Evolutionary conservation across 108 stramenopile species (phyloP).

Genomic region (Seminavis robusta): DNA sequence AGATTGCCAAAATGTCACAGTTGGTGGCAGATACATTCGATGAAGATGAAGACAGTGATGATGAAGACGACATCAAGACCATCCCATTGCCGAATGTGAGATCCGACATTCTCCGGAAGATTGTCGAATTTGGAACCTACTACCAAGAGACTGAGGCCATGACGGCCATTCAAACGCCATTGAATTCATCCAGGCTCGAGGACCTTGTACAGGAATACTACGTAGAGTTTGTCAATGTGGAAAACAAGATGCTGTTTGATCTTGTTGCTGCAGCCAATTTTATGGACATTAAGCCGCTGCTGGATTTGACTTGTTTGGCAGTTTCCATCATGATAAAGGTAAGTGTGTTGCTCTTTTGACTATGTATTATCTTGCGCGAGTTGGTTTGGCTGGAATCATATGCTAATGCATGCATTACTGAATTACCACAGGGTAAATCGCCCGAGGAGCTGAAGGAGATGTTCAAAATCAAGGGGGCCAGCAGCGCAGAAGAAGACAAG

Average conservation of each 20-base stretch:
- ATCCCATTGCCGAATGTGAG: constrained; percentile 98
- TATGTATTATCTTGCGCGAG: constrained; percentile 36
- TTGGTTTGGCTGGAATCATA: constrained; percentile 38
- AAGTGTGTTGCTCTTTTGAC: constrained; percentile 18
- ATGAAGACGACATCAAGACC: constrained; percentile 55
- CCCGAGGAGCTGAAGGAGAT: constrained; percentile 91
- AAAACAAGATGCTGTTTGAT: constrained; percentile 70
- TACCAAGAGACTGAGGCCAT: constrained; percentile 86
- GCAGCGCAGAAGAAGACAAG: no score
- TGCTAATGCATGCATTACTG: no score
- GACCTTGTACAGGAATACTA: constrained; percentile 98
- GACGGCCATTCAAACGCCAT: constrained; percentile 96
- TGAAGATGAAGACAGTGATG: constrained; percentile 7
- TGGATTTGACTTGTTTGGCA: constrained; percentile 76
- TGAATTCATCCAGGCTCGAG: constrained; percentile 87
- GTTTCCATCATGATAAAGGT: constrained; percentile 65
- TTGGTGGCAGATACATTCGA: constrained; percentile 51
- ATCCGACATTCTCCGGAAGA: constrained; percentile 88
- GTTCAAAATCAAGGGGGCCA: constrained; percentile 97
- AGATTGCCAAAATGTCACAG: constrained; percentile 84
- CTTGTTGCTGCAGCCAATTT: constrained; percentile 82
- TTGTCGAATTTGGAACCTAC: constrained; percentile 96
- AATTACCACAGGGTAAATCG: no score
- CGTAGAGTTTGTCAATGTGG: constrained; percentile 87
- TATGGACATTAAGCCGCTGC: constrained; percentile 80